Percentiles rank a stretch among this genome's conserved stretches.
phyloP scores from a whole-genome alignment of 352 stramenopile species.

The Globisporangium viniferum region DNA sequence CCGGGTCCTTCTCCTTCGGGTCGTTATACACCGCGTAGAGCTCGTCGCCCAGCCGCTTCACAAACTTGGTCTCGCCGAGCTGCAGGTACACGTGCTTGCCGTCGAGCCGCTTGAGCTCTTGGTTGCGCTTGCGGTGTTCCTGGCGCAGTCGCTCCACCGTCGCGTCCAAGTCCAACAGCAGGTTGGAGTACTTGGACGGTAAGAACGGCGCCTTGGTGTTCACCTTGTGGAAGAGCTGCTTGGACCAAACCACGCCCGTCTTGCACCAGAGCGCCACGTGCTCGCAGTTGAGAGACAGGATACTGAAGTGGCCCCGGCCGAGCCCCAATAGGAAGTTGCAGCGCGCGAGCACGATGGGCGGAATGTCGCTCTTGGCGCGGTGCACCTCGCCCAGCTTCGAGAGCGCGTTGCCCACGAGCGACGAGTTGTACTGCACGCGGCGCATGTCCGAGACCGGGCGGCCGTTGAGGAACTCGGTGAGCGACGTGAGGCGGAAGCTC shows the following conservation, averaged over 20 bases:
- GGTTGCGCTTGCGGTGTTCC: constrained; percentile 29
- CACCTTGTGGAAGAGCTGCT: constrained; percentile 59
- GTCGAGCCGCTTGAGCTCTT: constrained; percentile 25
- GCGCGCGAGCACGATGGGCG: constrained; percentile 65
- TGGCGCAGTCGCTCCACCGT: constrained; percentile 34
- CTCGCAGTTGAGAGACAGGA: constrained; percentile 72
- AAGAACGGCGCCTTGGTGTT: constrained; percentile 48
- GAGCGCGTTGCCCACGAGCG: constrained; percentile 50
- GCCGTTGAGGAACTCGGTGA: constrained; percentile 64
- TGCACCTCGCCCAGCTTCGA: constrained; percentile 65
- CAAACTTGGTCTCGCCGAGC: constrained; percentile 32
- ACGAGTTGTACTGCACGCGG: constrained; percentile 77
- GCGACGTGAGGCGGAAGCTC: constrained; percentile 61
- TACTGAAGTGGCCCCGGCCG: constrained; percentile 67
- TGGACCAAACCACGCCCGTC: constrained; percentile 70
- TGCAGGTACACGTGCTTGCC: constrained; percentile 61
- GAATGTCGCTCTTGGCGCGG: constrained; percentile 51
- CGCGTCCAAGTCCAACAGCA: constrained; percentile 30
- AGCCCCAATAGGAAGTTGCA: constrained; percentile 64
- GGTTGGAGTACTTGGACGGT: constrained; percentile 29
- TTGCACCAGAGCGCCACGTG: constrained; percentile 79
- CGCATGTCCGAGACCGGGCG: constrained; percentile 58
- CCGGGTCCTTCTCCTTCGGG: constrained; percentile 51
- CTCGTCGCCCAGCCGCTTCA: constrained; percentile 49
- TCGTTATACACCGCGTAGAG: constrained; percentile 61